Percentiles rank a stretch among this genome's conserved stretches.
Evolutionary conservation across 2,329 filamentous ascomycete genomes (phyloP).

Genomic region (Thelonectria olida): DNA sequence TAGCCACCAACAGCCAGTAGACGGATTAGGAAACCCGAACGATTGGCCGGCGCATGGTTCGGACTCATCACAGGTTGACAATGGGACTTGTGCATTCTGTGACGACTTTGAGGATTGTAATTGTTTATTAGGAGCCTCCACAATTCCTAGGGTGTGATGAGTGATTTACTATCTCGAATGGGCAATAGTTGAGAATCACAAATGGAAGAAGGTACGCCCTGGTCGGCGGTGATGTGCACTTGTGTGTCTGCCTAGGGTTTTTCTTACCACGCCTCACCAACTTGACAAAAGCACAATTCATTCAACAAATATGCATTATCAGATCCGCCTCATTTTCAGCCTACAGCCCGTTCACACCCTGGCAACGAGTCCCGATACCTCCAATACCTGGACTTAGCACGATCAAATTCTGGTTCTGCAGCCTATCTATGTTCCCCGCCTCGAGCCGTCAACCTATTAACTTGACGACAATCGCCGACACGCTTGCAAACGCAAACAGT

Average conservation of each 20-base stretch:
- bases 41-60: background rate
- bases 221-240: too few species aligned
- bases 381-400: too few species aligned
- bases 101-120: too few species aligned
- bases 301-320: background rate
- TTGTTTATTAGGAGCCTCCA: background rate
- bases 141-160: too few species aligned
- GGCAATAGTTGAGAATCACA: too few species aligned
- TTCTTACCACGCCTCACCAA: too few species aligned
- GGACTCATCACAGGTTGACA: background rate
- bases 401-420: background rate
- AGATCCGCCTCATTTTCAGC: background rate
- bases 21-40: background rate
- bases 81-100: too few species aligned
- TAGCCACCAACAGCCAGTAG: background rate
- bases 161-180: background rate
- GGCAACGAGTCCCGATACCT: too few species aligned
- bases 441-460: background rate
- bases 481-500: background rate
- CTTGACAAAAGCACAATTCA: too few species aligned
- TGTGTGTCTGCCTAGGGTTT: too few species aligned
- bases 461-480: background rate
- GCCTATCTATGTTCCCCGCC: background rate
- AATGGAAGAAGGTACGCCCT: too few species aligned
- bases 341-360: background rate